phyloP scores from a whole-genome alignment of 176 grass and related monocot genomes.

The Carex pumila region DNA sequence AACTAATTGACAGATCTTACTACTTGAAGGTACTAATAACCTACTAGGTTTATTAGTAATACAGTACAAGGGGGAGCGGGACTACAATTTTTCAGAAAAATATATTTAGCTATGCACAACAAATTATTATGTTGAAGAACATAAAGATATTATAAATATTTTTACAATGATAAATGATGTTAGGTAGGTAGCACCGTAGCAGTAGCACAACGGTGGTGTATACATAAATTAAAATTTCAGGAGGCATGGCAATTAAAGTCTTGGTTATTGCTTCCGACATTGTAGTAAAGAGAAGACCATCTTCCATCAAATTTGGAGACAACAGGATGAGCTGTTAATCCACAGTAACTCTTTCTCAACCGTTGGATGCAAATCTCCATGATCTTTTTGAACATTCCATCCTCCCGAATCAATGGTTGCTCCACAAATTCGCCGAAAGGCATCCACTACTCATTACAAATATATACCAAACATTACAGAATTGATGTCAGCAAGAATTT shows the following conservation, averaged over 20 bases:
- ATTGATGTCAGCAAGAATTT: background rate
- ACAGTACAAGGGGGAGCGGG: background rate
- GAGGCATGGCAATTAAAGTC: constrained; percentile 50
- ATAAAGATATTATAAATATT: too few species aligned
- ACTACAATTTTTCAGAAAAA: background rate
- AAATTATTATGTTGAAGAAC: background rate
- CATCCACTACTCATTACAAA: constrained; percentile 56
- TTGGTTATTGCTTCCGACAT: constrained; percentile 43
- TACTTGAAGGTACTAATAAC: too few species aligned
- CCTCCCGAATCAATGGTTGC: constrained; percentile 81
- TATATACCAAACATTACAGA: background rate
- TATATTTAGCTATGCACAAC: background rate
- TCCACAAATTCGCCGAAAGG: constrained; percentile 60
- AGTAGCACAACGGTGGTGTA: too few species aligned
- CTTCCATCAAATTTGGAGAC: constrained; percentile 86
- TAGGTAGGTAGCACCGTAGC: background rate
- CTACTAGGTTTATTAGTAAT: background rate
- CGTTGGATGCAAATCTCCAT: constrained; percentile 85
- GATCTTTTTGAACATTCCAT: constrained; percentile 95
- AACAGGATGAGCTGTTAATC: constrained; percentile 64
- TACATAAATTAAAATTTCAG: constrained; percentile 6
- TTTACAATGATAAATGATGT: background rate
- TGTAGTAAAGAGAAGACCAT: constrained; percentile 73
- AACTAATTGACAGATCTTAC: background rate
- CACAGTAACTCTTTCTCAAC: constrained; percentile 78